Evolutionary conservation across 1,139 yeast species (phyloP).

Genomic region (Chernovozyma sophiae-reginae): DNA sequence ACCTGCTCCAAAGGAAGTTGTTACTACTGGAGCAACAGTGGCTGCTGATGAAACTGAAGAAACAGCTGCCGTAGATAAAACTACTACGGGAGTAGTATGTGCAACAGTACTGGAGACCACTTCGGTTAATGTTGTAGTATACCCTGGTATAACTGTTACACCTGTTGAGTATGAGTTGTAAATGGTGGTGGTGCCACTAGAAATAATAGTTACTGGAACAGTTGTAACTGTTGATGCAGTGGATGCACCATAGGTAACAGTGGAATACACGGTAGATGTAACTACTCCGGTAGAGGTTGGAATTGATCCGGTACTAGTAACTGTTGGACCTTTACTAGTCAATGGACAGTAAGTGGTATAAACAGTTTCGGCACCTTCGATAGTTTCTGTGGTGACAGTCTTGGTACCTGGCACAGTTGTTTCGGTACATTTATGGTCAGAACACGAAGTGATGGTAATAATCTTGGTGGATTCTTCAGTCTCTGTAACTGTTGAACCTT

Average conservation of each 20-base stretch:
- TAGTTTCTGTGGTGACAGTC: slow-evolving; percentile 21
- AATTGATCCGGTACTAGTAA: no score
- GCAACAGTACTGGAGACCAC: neutral
- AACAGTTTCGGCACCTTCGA: slow-evolving; percentile 22
- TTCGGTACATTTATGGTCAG: slow-evolving; percentile 27
- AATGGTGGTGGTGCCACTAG: no score
- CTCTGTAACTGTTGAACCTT: neutral
- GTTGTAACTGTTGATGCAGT: slow-evolving; percentile 7
- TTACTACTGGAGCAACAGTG: slow-evolving; percentile 1
- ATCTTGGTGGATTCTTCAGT: slow-evolving; percentile 25
- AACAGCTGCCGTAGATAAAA: no score
- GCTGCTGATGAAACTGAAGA: neutral
- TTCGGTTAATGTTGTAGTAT: slow-evolving; percentile 1
- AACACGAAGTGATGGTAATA: slow-evolving; percentile 50
- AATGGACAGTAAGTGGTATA: slow-evolving; percentile 35
- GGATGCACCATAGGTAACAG: slow-evolving; percentile 5
- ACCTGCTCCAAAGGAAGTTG: neutral
- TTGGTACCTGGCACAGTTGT: slow-evolving; percentile 29
- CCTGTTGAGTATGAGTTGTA: slow-evolving; percentile 1
- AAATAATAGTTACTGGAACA: slow-evolving; percentile 4
- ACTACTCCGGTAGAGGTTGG: no score
- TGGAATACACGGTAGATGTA: no score
- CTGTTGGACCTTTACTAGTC: slow-evolving; percentile 6
- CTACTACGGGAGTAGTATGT: neutral
- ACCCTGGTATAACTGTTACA: no score